phyloP scores from a whole-genome alignment of 352 stramenopile species.

The Phytophthora hybrid region DNA sequence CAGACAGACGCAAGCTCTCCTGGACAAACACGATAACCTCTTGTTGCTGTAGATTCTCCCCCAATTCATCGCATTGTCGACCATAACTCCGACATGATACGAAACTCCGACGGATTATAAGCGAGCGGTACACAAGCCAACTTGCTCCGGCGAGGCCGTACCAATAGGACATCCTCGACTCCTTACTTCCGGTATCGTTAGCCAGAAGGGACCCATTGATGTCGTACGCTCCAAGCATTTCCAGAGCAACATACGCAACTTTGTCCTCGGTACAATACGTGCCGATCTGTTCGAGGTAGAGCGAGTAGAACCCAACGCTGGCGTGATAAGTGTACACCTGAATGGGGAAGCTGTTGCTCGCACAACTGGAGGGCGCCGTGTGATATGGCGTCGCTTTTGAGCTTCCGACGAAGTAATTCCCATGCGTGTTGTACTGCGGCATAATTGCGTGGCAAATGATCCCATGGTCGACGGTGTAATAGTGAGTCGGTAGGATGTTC shows the following conservation, averaged over 20 bases:
- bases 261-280: constrained; percentile 18
- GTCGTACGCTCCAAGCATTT: constrained; percentile 12
- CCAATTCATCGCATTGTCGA: not conserved
- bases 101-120: constrained; percentile 3
- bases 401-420: constrained; percentile 8
- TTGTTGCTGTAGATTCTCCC: not conserved
- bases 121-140: not conserved
- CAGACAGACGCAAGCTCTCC: constrained; percentile 5
- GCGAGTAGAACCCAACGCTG: constrained; percentile 26
- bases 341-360: constrained; percentile 5
- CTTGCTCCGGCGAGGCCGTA: not conserved
- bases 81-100: not conserved
- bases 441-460: constrained; percentile 9
- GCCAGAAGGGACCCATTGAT: constrained; percentile 15
- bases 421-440: constrained; percentile 22
- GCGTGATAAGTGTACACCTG: constrained; percentile 30
- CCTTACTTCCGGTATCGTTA: not conserved
- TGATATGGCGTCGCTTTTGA: not conserved
- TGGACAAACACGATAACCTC: constrained; percentile 7
- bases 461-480: not conserved
- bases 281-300: constrained; percentile 10
- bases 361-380: not conserved
- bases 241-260: constrained; percentile 4
- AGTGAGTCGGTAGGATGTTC: constrained; percentile 14
- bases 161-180: not conserved